Conservation (phyloP, 805 yeast species). For the Teunomyces atbi region DNA sequence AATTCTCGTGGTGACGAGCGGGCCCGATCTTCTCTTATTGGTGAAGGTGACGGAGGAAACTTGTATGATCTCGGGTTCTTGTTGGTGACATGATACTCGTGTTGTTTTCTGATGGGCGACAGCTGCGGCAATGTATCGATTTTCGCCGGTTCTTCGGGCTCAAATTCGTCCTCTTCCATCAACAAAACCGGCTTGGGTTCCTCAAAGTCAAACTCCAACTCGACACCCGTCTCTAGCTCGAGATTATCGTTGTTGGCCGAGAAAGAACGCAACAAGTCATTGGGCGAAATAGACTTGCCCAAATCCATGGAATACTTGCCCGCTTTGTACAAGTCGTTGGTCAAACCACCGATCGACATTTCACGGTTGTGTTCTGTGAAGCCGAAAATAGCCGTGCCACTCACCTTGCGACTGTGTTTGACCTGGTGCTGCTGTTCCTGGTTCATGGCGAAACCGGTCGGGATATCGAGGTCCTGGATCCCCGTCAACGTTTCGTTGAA, state of each 20-base stretch:
- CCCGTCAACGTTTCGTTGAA: constrained; percentile 56
- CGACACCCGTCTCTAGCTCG: constrained; percentile 4
- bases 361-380: constrained; percentile 62
- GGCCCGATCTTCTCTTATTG: neutral
- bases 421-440: constrained; percentile 14
- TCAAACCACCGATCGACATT: constrained; percentile 55
- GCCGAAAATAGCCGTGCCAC: constrained; percentile 84
- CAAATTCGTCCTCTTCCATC: constrained; percentile 27
- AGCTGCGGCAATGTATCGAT: constrained; percentile 5
- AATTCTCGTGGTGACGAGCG: constrained; percentile 4
- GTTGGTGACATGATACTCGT: constrained; percentile 44
- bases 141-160: constrained; percentile 5
- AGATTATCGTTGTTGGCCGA: constrained; percentile 1
- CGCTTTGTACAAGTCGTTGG: constrained; percentile 21
- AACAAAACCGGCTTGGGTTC: constrained; percentile 23
- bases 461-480: constrained; percentile 64
- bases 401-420: constrained; percentile 56
- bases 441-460: constrained; percentile 38
- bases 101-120: constrained; percentile 11
- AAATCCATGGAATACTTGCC: constrained; percentile 20
- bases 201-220: constrained; percentile 17
- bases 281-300: constrained; percentile 34
- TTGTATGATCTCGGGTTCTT: constrained; percentile 49
- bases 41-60: constrained; percentile 49
- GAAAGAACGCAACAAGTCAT: constrained; percentile 26